Conservation (phyloP, 129 eudicot species). For the Tanacetum coccineum region DNA sequence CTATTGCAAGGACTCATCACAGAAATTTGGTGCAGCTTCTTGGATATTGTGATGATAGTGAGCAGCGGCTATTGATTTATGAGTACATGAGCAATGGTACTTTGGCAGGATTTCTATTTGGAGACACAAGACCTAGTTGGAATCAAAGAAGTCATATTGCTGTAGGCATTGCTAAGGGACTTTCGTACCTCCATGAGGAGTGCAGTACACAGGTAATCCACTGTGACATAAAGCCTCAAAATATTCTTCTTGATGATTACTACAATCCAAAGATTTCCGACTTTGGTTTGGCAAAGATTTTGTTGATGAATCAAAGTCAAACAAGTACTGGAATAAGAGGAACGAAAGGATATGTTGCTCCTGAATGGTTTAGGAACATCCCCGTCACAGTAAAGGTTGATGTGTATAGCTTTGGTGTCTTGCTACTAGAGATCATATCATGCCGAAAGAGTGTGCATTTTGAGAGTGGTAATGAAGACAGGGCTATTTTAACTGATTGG, state of each 20-base stretch:
- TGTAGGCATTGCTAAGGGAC: slow-evolving; percentile 40
- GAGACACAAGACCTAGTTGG: slow-evolving; percentile 37
- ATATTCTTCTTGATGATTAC: slow-evolving; percentile 45
- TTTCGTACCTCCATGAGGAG: slow-evolving; percentile 46
- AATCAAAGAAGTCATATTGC: slow-evolving; percentile 26
- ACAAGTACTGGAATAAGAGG: slow-evolving; percentile 43
- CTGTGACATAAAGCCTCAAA: slow-evolving; percentile 36
- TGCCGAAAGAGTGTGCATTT: slow-evolving; percentile 24
- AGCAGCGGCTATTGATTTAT: slow-evolving; percentile 39
- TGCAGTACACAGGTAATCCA: slow-evolving; percentile 53
- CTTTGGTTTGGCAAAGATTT: slow-evolving; percentile 53
- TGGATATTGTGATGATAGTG: slow-evolving; percentile 43
- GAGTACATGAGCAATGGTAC: slow-evolving; percentile 50
- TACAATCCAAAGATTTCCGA: slow-evolving; percentile 43
- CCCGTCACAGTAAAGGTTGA: slow-evolving; percentile 43
- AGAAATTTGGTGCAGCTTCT: slow-evolving; percentile 48
- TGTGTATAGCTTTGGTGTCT: slow-evolving; percentile 51
- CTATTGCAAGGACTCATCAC: slow-evolving; percentile 45
- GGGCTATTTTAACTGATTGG: background rate
- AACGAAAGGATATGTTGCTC: slow-evolving; percentile 59
- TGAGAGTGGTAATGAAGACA: background rate
- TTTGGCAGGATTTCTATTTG: slow-evolving; percentile 34
- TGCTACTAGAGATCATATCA: slow-evolving; percentile 43
- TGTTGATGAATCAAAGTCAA: slow-evolving; percentile 28
- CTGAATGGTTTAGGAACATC: slow-evolving; percentile 47